Conservation (phyloP, 2,329 filamentous ascomycete species). For the Orbilia blumenaviensis region DNA sequence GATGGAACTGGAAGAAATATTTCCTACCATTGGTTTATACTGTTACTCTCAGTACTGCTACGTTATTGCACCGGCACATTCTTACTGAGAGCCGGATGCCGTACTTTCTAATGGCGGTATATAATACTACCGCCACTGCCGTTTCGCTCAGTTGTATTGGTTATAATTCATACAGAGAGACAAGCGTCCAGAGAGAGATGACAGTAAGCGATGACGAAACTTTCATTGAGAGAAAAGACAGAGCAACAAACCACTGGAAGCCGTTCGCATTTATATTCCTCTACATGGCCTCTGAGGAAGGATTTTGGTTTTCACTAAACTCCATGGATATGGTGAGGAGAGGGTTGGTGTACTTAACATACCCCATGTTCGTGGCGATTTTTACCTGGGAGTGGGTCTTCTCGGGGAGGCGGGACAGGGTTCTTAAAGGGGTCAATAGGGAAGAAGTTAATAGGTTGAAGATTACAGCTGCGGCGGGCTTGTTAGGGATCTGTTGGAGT, state of each 20-base stretch:
- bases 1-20: background rate
- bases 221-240: too few relatives aligned
- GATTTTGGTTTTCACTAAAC: conserved; percentile 21
- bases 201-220: too few relatives aligned
- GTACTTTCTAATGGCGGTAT: conserved; percentile 33
- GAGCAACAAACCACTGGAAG: conserved; percentile 12
- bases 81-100: background rate
- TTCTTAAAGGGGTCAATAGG: background rate
- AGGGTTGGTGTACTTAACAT: background rate
- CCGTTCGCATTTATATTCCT: conserved; percentile 39
- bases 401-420: background rate
- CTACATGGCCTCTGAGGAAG: conserved; percentile 29
- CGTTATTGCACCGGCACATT: background rate
- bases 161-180: background rate
- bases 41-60: background rate
- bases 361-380: conserved; percentile 17
- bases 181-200: background rate
- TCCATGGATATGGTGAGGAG: background rate
- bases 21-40: conserved; percentile 3
- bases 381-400: conserved; percentile 41
- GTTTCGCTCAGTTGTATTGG: background rate
- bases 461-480: background rate
- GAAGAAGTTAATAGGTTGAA: background rate
- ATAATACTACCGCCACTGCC: conserved; percentile 8
- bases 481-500: conserved; percentile 17